These are phyloP conservation scores for Galerina sulciceps DNA, from an alignment of 768 basidiomycete genomes.

Conservation along the genomic window DNA sequence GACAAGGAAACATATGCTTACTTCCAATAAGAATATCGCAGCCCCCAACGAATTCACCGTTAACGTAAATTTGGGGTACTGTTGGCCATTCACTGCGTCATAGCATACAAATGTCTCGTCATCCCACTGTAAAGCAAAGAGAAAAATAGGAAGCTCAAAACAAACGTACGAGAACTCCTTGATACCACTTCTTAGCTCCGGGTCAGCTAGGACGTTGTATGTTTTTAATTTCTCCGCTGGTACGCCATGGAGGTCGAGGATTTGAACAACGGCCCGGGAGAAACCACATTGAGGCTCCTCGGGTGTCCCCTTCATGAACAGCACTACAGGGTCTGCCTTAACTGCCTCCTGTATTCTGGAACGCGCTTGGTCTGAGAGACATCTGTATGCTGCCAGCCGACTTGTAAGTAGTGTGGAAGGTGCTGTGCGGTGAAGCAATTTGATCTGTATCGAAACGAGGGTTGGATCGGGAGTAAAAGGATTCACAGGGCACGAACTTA, in stretches of 20 bases:
- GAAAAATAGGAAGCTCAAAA: background rate
- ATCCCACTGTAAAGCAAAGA: background rate
- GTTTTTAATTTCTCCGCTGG: conserved; percentile 81
- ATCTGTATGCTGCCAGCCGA: conserved; percentile 42
- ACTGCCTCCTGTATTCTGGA: conserved; percentile 76
- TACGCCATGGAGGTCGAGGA: conserved; percentile 85
- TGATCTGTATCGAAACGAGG: conserved; percentile 24
- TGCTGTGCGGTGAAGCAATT: conserved; percentile 32
- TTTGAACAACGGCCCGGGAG: conserved; percentile 91
- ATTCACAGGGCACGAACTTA: conserved; percentile 26
- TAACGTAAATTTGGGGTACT: conserved; percentile 92
- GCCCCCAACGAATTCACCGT: conserved; percentile 95
- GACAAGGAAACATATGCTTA: conserved; percentile 45
- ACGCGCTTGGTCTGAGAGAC: conserved; percentile 66
- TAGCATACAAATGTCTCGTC: background rate
- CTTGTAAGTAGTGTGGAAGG: conserved; percentile 29
- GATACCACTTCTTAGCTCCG: conserved; percentile 81
- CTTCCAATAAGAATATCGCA: conserved; percentile 94
- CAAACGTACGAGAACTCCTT: conserved; percentile 94
- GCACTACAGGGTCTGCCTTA: conserved; percentile 75
- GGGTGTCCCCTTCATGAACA: conserved; percentile 99
- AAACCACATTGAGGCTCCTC: conserved; percentile 90
- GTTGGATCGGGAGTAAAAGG: background rate
- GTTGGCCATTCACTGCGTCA: conserved; percentile 91
- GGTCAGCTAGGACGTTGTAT: conserved; percentile 88